Conservation (phyloP, 345 rosid species). For the Populus simonii region DNA sequence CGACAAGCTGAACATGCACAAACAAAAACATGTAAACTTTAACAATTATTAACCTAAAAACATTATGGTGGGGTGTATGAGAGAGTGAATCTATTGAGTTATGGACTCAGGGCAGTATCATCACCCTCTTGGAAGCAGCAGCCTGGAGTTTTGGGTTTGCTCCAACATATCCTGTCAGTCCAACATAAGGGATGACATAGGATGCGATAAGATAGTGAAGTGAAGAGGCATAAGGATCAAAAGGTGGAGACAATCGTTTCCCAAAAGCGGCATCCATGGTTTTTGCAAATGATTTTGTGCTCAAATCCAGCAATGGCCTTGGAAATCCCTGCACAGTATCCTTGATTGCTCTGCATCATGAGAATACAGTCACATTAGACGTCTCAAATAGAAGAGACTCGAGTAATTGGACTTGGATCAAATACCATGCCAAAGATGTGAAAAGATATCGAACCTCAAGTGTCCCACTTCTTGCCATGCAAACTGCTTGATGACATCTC, state of each 20-base stretch:
- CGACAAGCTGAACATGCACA: slow-evolving; percentile 46
- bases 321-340: slow-evolving; percentile 52
- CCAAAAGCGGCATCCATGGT: slow-evolving; percentile 57
- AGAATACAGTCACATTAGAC: neutral
- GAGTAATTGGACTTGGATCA: neutral
- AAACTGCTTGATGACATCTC: slow-evolving; percentile 67
- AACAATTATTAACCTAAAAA: neutral
- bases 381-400: too few species aligned
- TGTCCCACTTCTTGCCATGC: slow-evolving; percentile 93
- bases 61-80: neutral
- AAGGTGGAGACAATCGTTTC: slow-evolving; percentile 47
- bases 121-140: slow-evolving; percentile 45
- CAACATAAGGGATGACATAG: slow-evolving; percentile 66
- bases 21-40: neutral
- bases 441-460: slow-evolving; percentile 40
- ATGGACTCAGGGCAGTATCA: neutral
- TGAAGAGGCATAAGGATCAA: slow-evolving; percentile 58
- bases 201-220: slow-evolving; percentile 65
- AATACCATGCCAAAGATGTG: neutral
- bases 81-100: neutral
- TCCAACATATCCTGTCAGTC: slow-evolving; percentile 81
- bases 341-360: slow-evolving; percentile 59
- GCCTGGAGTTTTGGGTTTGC: slow-evolving; percentile 51
- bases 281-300: slow-evolving; percentile 51
- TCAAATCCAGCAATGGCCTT: slow-evolving; percentile 67